Base-by-base conservation (phyloP, 352 stramenopile genomes). In the Blastocystis sp. region DNA sequence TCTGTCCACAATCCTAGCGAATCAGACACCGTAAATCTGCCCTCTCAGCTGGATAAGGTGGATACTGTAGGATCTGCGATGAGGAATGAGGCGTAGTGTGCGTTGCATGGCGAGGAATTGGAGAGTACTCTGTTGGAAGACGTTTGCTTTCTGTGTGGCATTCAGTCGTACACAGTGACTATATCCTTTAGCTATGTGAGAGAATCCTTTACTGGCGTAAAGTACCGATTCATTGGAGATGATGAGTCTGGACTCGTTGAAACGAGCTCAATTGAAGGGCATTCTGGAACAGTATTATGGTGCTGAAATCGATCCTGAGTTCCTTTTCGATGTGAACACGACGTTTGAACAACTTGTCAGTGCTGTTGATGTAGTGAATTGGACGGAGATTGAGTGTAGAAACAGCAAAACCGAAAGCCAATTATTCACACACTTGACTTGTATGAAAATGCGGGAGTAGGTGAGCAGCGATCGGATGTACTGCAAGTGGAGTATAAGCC, bases 201-300 rank as follows among this genome's bases (percentile, higher is more conserved):
- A 62, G 20, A 20, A 39, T 9, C 2, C 11, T n/a, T 29, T 29
- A 64, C 26, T 43, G 68, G n/a, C 15, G 23, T 23, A 80, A 2
- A 62, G 26, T 1, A 66, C 47, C 18, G 73, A 84, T 43, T 84
- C 73, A 43, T 37, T 84, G 3, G 73, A 84, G 26, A 84, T 84
- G 73, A 84, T 84, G 50, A 45, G 45, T 11, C 39, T 84, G 73
- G 73, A 84, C 9, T 84, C 73, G 56, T 45, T 84, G 50, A 84
- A 84, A 29, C 73, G 73, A 26, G 73, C 73, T 4, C 73, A 84
- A 37, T 39, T 84, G 20, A 84, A 66, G 56, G 62, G 73, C n/a
- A 69, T 84, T 29, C 39, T 84, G 56, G 73, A 84, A 43, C 73
- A 84, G 73, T 84, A 84, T 43, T 84, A 84, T 26, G 73, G 73